Base-by-base conservation (phyloP, 1,284 basidiomycete genomes). In the Austroboletus novae-zelandiae region DNA sequence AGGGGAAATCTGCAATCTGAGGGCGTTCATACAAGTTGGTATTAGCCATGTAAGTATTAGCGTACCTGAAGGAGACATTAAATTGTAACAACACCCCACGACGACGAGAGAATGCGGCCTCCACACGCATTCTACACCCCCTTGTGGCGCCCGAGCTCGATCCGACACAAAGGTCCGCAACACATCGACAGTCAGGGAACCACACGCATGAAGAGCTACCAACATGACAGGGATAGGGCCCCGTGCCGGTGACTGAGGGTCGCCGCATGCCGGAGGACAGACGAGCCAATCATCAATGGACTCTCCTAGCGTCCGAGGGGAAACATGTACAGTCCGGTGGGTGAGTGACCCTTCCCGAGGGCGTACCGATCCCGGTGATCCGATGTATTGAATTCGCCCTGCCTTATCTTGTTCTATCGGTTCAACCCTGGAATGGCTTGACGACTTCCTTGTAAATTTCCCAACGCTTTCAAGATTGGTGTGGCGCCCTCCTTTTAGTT, bases 141-240 rank as follows among this genome's bases (percentile, higher is more conserved):
- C 13, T 25, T 39, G 56, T 57, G 46, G 41, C 43, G 40, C 14
- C 43, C 39, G 46, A 39, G 31, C 40, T 23, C 55, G 23, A 51
- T 51, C 43, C 42, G 61, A 51, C 46, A 66, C 43, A 61, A 76
- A 68, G 18, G 71, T 64, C 20, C 74, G 73, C 35, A 78, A 49
- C 9, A 79, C 71, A 51, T 77, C 71, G 37, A 74, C 64, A 2
- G 76, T 77, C 14, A 80, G 68, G 4, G 77, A 76, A 5, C 78
- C 78, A 51, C 72, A 77, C 7, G 74, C 82, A 56, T 89, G 86
- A 40, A 89, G 72, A 11, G 81, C 86, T 29, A 87, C 77, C 44
- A 88, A 69, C 30, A 84, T 65, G 5, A 86, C 74, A 3, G 80
- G 80, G 9, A 71, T 57, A 4, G 70, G 68, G 20, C 54, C 53